These are phyloP conservation scores for Aristolochia fimbriata DNA, from an alignment of 164 flowering plant genomes.

Conservation along the genomic window DNA sequence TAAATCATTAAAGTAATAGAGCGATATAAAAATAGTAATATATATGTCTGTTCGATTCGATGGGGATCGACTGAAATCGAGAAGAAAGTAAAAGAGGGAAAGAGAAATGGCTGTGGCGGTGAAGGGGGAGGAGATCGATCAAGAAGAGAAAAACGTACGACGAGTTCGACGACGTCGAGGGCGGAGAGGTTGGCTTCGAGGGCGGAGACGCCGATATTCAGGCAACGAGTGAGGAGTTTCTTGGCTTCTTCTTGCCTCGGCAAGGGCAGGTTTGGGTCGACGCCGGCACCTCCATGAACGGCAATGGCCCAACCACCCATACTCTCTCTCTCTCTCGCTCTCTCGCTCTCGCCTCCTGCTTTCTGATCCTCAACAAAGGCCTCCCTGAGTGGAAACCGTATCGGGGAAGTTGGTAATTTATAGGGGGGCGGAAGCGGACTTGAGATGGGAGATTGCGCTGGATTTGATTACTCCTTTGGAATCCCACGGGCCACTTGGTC, in stretches of 20 bases:
- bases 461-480: neutral
- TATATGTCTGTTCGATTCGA: too few species aligned
- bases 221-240: slow-evolving; percentile 68
- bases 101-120: neutral
- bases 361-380: neutral
- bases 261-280: slow-evolving; percentile 78
- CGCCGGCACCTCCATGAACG: slow-evolving; percentile 97
- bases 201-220: slow-evolving; percentile 70
- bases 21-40: too few species aligned
- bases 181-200: slow-evolving; percentile 64
- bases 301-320: slow-evolving; percentile 94
- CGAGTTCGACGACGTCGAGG: slow-evolving; percentile 90
- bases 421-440: neutral
- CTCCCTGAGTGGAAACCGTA: neutral
- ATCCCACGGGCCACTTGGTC: neutral
- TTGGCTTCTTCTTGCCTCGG: slow-evolving; percentile 77
- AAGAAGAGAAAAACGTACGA: slow-evolving; percentile 32
- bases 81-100: neutral
- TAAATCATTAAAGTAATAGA: too few species aligned
- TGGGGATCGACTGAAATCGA: too few species aligned
- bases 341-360: neutral
- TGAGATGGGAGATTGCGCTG: neutral
- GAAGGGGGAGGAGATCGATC: neutral
- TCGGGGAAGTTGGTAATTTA: neutral
- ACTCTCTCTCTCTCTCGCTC: slow-evolving; percentile 3